These are phyloP conservation scores for Globisporangium middletonii DNA, from an alignment of 352 stramenopile species.

Conservation along the genomic window DNA sequence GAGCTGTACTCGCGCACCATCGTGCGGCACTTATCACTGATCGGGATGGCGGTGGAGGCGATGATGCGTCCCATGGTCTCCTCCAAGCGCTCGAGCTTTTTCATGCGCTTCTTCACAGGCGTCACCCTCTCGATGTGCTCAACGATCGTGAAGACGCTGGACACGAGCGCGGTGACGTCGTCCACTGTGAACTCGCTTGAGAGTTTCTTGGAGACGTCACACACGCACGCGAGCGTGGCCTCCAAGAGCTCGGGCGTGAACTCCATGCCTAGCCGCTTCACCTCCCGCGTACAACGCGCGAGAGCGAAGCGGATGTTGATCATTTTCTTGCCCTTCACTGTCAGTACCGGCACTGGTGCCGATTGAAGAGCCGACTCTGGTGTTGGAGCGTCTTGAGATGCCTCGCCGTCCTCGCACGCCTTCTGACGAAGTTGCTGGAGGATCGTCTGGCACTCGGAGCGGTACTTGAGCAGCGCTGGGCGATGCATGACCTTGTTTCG, in stretches of 20 bases:
- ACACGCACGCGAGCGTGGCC: conserved; percentile 33
- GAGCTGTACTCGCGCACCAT: conserved; percentile 36
- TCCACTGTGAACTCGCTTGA: conserved; percentile 26
- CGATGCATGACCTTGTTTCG: no score
- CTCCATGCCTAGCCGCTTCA: conserved; percentile 29
- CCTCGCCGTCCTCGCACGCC: no score
- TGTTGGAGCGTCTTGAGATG: no score
- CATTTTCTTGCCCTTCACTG: not conserved
- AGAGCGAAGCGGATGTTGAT: conserved; percentile 9
- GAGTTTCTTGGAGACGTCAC: conserved; percentile 40
- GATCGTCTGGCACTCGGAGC: no score
- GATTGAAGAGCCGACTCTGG: not conserved
- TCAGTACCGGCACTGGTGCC: not conserved
- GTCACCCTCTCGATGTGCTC: conserved; percentile 39
- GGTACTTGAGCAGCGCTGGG: no score
- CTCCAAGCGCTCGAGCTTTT: conserved; percentile 47
- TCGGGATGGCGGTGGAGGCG: conserved; percentile 17
- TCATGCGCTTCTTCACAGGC: conserved; percentile 24
- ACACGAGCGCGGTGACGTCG: conserved; percentile 25
- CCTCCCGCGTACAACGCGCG: conserved; percentile 20
- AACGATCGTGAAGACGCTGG: conserved; percentile 33
- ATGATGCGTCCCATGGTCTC: conserved; percentile 32
- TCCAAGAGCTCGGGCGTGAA: conserved; percentile 38
- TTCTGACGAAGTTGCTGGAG: no score
- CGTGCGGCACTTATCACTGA: conserved; percentile 20